Percentiles rank a stretch among this genome's conserved stretches.
phyloP scores from a whole-genome alignment of 495 filamentous ascomycete genomes.

The Aeminium ludgeri region DNA sequence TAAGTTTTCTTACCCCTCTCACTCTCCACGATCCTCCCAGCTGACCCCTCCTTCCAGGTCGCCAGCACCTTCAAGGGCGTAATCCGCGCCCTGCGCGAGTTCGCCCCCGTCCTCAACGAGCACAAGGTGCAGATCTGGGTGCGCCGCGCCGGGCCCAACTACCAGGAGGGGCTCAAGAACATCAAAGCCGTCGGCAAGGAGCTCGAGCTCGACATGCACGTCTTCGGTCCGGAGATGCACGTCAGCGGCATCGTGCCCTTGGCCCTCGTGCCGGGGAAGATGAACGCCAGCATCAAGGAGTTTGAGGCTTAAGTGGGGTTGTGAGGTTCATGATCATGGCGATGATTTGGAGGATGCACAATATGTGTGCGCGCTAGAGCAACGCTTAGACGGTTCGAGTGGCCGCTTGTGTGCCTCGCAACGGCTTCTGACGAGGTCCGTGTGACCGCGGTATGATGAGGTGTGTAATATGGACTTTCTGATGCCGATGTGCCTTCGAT shows the following conservation, averaged over 20 bases:
- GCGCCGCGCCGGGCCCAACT: slow-evolving; percentile 96
- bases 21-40: slow-evolving; percentile 21
- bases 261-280: slow-evolving; percentile 43
- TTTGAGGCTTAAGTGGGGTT: slow-evolving; percentile 20
- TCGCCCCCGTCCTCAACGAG: slow-evolving; percentile 68
- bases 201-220: slow-evolving; percentile 83
- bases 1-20: slow-evolving; percentile 14
- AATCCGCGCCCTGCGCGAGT: slow-evolving; percentile 90
- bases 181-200: slow-evolving; percentile 93
- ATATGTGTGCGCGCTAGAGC: too few species aligned
- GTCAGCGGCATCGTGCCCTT: slow-evolving; percentile 54
- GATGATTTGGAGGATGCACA: too few species aligned
- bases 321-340: too few species aligned
- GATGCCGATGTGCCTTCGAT: too few species aligned
- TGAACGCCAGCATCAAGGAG: slow-evolving; percentile 29
- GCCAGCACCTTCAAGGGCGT: slow-evolving; percentile 99
- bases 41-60: slow-evolving; percentile 51
- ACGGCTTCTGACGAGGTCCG: too few species aligned
- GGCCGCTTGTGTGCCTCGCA: too few species aligned
- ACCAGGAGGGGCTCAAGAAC: slow-evolving; percentile 99
- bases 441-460: too few species aligned
- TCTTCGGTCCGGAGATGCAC: slow-evolving; percentile 96
- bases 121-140: slow-evolving; percentile 99
- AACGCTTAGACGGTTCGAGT: too few species aligned
- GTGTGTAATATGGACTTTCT: too few species aligned